Base-by-base conservation (phyloP, 768 basidiomycete species). In the Tulasnella sp. region DNA sequence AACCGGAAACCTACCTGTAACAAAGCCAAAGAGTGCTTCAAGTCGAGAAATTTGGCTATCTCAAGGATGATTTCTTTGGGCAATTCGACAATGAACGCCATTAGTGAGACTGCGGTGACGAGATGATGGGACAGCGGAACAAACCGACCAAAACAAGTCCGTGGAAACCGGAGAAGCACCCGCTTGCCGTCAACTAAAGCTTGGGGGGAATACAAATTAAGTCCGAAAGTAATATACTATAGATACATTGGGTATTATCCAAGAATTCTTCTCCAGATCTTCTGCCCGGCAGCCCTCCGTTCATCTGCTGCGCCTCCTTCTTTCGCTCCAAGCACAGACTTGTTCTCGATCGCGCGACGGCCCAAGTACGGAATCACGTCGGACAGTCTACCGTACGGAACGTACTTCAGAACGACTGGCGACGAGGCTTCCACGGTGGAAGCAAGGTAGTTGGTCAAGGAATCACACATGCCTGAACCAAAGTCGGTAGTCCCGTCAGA, bases 341-440 rank as follows among this genome's bases (percentile, higher is more conserved):
- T 97, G 87, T 98, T 98, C 90, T 98, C 96, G 71, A 96, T 91
- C 0, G 96, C 96, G 21, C 97, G 88, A 42, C 96, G 89, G 56
- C 92, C 89, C 12, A 98, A 89, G 84, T 97, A 98, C 0, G 97
- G 96, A 91, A 98, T 92, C 75, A 40, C 75, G 46, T 76, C 75
- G 27, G 56, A 56, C 19, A 48, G 34, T n/a, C 10, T 52, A n/a
- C 44, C 44, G 56, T 39, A 48, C 24, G 38, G 77, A 16, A 85
- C 87, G 56, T 81, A 92, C 89, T 97, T 97, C 85, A 95, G 88
- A 0, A 94, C 90, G 77, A 94, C 89, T 0, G 96, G 95, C n/a
- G 87, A 86, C 24, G 87, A 81, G 56, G 85, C 84, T 75, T 84
- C 86, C 31, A 90, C 91, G 44, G 87, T 88, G 1, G 86, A 84